Evolutionary conservation across 352 stramenopile genomes (phyloP), one percentile per base, ranked within the genome.

Genomic region (Phytophthora gonapodyides): DNA sequence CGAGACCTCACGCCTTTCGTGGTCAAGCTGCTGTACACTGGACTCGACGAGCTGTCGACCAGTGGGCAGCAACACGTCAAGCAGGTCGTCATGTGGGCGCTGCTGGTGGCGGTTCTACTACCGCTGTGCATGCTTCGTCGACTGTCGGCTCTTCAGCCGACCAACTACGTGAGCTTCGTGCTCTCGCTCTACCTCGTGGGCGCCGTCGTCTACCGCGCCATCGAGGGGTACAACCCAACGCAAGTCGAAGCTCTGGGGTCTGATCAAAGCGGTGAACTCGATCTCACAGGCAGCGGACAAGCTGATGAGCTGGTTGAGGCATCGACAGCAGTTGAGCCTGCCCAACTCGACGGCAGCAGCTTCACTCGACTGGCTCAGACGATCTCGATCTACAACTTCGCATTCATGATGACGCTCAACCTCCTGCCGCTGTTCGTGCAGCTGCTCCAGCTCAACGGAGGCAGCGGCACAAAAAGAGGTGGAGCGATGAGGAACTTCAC

Each of bases 371-470:
- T 82, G 6, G 65, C 80, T 24, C 74, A 89, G 51, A 64, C 75
- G 10, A 58, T 89, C 34, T 89, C 81, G 16, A 85, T 93, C 65
- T 91, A 87, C 78, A 91, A 85, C 56, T 91, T 88, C 43, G 81
- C 78, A 1, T 93, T 89, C 61, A 89, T 89, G 66, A 86, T 90
- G 75, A 84, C 89, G 12, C 66, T 91, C 51, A 93, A 93, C 48
- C 52, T 93, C 19, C 57, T 93, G 24, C 81, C 84, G 57, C 59
- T 93, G n/a, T 91, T 89, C 51, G 71, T 82, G 21, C 75, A 88
- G 41, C 67, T 88, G 5, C 75, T 82, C 5, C 73, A 58, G 37
- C 27, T 48, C 36, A 69, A 69, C 9, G 46, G 41, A 8, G 45
- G 36, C 24, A 64, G 19, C 31, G 62, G 15, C 35, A 35, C 42